Conservation (phyloP, 371 early-diverging fungal genomes). For the Apophysomyces ossiformis region DNA sequence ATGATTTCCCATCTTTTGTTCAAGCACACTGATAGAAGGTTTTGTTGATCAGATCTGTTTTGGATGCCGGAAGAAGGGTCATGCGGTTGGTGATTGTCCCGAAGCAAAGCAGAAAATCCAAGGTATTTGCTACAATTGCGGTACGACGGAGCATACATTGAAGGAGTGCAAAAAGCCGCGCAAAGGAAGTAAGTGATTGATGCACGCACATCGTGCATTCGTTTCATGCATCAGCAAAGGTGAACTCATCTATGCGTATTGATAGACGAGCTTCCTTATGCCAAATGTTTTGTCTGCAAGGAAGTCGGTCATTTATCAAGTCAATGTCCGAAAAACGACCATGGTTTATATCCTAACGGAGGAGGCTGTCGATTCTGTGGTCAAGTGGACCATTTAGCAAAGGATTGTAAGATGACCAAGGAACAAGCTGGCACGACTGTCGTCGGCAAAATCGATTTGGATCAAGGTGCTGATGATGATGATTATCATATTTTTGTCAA, state of each 20-base stretch:
- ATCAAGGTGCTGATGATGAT: constrained; percentile 85
- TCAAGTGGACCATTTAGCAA: constrained; percentile 82
- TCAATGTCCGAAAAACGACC: constrained; percentile 84
- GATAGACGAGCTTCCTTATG: constrained; percentile 61
- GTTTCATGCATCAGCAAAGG: neutral
- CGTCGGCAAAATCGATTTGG: constrained; percentile 71
- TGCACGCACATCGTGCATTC: neutral
- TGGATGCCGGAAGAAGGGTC: constrained; percentile 83
- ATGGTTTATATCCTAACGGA: constrained; percentile 91
- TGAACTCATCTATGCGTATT: no score
- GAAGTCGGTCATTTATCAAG: constrained; percentile 83
- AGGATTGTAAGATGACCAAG: constrained; percentile 77
- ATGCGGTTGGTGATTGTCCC: constrained; percentile 84
- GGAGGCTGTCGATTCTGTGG: constrained; percentile 90
- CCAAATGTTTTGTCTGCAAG: constrained; percentile 89
- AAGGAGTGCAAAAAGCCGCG: constrained; percentile 71
- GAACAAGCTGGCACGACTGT: constrained; percentile 66
- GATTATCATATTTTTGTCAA: constrained; percentile 73
- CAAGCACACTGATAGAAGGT: neutral
- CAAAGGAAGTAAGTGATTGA: constrained; percentile 53
- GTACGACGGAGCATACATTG: constrained; percentile 81
- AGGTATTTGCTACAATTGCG: constrained; percentile 88
- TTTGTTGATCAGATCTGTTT: constrained; percentile 69
- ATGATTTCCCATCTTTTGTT: constrained; percentile 4
- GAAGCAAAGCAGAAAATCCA: constrained; percentile 49